Evolutionary conservation across 1,284 basidiomycete genomes (phyloP).

Genomic region (Cryptococcus sp.): DNA sequence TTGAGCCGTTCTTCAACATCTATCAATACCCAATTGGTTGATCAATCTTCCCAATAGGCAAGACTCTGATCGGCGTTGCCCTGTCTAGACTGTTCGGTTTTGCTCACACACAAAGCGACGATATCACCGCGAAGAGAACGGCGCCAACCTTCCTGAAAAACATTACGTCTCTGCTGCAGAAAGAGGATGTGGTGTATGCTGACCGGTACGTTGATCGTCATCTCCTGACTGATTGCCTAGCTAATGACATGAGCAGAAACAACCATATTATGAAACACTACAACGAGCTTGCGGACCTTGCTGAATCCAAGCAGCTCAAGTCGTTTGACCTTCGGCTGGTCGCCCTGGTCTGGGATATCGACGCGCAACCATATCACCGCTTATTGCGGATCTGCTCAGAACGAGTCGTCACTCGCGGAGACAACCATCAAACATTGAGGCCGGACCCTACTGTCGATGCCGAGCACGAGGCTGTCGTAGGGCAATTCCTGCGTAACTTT

Average conservation of each 20-base stretch:
- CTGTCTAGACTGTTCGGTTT: slow-evolving; percentile 77
- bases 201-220: slow-evolving; percentile 66
- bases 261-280: slow-evolving; percentile 84
- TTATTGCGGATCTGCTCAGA: slow-evolving; percentile 75
- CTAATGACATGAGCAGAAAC: slow-evolving; percentile 61
- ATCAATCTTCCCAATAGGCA: slow-evolving; percentile 62
- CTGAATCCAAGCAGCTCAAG: slow-evolving; percentile 29
- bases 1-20: not conserved
- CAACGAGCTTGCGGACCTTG: slow-evolving; percentile 61
- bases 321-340: slow-evolving; percentile 63
- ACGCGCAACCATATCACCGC: slow-evolving; percentile 58
- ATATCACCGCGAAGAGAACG: slow-evolving; percentile 76
- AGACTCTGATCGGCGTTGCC: slow-evolving; percentile 83
- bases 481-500: slow-evolving; percentile 70
- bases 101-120: slow-evolving; percentile 89
- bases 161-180: slow-evolving; percentile 65
- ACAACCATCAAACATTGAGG: slow-evolving; percentile 78
- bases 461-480: slow-evolving; percentile 77
- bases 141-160: slow-evolving; percentile 77
- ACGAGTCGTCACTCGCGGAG: slow-evolving; percentile 71
- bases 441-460: slow-evolving; percentile 60
- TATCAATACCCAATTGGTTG: not conserved
- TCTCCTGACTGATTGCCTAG: not conserved
- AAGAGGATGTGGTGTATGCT: slow-evolving; percentile 77
- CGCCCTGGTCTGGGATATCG: slow-evolving; percentile 74